Evolutionary conservation across 805 yeast genomes (phyloP).

Genomic region (Alloascoidea hylecoeti): DNA sequence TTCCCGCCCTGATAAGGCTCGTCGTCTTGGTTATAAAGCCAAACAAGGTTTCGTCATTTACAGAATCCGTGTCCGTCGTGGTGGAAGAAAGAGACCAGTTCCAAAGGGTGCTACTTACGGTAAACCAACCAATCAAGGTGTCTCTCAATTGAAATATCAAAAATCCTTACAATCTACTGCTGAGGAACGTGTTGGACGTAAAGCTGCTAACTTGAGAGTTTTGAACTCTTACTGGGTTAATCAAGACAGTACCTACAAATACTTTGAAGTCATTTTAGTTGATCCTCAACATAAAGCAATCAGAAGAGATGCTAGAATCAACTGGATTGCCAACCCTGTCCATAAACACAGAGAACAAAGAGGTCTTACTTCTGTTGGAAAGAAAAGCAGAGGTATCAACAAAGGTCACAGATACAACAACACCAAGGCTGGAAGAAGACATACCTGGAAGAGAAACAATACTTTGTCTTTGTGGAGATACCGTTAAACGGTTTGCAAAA

Average conservation of each 20-base stretch:
- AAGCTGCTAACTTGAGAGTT: slow-evolving; percentile 97
- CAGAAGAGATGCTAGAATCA: slow-evolving; percentile 96
- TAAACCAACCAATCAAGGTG: slow-evolving; percentile 99
- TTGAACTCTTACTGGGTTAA: slow-evolving; percentile 99
- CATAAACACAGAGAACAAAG: slow-evolving; percentile 99
- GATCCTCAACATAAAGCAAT: slow-evolving; percentile 98
- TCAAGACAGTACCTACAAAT: slow-evolving; percentile 99
- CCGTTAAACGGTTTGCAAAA: no score
- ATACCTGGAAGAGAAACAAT: slow-evolving; percentile 99
- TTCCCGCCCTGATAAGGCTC: slow-evolving; percentile 99
- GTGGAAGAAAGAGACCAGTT: slow-evolving; percentile 99
- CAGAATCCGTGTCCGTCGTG: slow-evolving; percentile 99
- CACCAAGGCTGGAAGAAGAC: slow-evolving; percentile 97
- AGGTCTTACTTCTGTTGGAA: slow-evolving; percentile 97
- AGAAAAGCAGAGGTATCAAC: slow-evolving; percentile 99
- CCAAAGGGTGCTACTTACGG: slow-evolving; percentile 99
- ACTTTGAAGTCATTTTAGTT: slow-evolving; percentile 93
- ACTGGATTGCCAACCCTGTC: slow-evolving; percentile 99
- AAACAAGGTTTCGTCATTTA: slow-evolving; percentile 98
- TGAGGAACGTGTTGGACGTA: slow-evolving; percentile 99
- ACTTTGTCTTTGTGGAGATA: slow-evolving; percentile 98
- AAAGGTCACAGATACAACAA: slow-evolving; percentile 99
- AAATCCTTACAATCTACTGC: slow-evolving; percentile 96
- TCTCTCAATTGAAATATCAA: slow-evolving; percentile 98
- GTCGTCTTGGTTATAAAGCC: slow-evolving; percentile 99